phyloP scores from a whole-genome alignment of 2,329 filamentous ascomycete species.

The Chrysosporium keratinophilum region DNA sequence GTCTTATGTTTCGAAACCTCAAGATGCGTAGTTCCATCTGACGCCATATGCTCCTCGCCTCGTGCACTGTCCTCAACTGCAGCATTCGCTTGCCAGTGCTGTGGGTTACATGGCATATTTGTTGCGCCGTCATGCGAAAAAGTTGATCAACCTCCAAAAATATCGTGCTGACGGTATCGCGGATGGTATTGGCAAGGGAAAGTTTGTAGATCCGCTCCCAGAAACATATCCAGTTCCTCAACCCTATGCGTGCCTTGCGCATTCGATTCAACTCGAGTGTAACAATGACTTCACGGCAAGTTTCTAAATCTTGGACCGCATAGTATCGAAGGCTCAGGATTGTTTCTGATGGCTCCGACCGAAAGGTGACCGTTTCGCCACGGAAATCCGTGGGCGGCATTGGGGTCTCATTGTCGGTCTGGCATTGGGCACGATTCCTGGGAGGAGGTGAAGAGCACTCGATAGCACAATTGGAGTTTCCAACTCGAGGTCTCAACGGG shows the following conservation, averaged over 20 bases:
- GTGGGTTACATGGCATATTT: slow-evolving; percentile 21
- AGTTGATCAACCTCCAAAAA: slow-evolving; percentile 20
- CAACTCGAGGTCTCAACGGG: neutral
- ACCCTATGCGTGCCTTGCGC: slow-evolving; percentile 23
- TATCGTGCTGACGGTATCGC: slow-evolving; percentile 13
- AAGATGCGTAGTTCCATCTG: slow-evolving; percentile 22
- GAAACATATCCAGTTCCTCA: slow-evolving; percentile 23
- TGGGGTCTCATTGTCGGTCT: neutral
- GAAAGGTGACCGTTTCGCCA: neutral
- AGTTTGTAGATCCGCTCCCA: slow-evolving; percentile 24
- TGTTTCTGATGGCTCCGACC: slow-evolving; percentile 4
- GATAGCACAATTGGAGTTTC: neutral
- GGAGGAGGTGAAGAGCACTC: neutral
- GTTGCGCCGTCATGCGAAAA: slow-evolving; percentile 21
- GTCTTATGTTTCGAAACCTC: slow-evolving; percentile 18
- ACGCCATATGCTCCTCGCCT: slow-evolving; percentile 20
- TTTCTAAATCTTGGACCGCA: slow-evolving; percentile 20
- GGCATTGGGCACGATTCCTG: neutral
- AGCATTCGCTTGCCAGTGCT: slow-evolving; percentile 17
- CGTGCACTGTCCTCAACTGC: slow-evolving; percentile 17
- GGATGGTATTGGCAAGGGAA: slow-evolving; percentile 15
- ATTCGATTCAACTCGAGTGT: slow-evolving; percentile 25
- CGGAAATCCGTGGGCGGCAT: neutral
- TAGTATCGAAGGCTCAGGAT: slow-evolving; percentile 19
- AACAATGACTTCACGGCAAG: slow-evolving; percentile 23